Conservation (phyloP, 139 green algal species). For the Diplosphaera chodatii region DNA sequence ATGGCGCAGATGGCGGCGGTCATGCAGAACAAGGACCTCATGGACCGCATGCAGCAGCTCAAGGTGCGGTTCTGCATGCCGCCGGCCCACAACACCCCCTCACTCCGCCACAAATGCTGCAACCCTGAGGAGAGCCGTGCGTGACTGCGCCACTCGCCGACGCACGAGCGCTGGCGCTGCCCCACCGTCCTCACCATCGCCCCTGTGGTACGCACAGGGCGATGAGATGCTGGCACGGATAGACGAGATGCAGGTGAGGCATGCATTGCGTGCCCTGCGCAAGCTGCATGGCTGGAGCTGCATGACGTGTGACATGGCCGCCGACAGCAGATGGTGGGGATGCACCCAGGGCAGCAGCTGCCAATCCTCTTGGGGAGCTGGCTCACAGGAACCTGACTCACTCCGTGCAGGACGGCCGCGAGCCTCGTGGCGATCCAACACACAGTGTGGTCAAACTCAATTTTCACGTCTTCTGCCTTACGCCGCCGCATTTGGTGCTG, state of each 20-base stretch:
- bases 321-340: too few species aligned
- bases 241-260: background rate
- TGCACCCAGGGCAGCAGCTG: too few species aligned
- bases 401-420: too few species aligned
- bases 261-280: background rate
- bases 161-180: conserved; percentile 12
- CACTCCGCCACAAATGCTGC: too few species aligned
- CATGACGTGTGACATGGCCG: too few species aligned
- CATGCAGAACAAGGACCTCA: conserved; percentile 30
- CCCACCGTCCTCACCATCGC: background rate
- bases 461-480: too few species aligned
- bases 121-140: too few species aligned
- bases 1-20: conserved; percentile 40
- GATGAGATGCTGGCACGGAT: background rate
- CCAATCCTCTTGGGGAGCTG: too few species aligned
- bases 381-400: too few species aligned
- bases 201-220: background rate
- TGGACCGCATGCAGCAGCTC: conserved; percentile 19
- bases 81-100: background rate
- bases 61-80: conserved; percentile 2
- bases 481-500: conserved; percentile 24
- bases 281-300: too few species aligned
- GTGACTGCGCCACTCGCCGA: background rate
- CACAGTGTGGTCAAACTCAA: too few species aligned
- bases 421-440: too few species aligned